These are phyloP conservation scores for Rhizopogon sp. DNA, from an alignment of 768 basidiomycete species.

Conservation along the genomic window DNA sequence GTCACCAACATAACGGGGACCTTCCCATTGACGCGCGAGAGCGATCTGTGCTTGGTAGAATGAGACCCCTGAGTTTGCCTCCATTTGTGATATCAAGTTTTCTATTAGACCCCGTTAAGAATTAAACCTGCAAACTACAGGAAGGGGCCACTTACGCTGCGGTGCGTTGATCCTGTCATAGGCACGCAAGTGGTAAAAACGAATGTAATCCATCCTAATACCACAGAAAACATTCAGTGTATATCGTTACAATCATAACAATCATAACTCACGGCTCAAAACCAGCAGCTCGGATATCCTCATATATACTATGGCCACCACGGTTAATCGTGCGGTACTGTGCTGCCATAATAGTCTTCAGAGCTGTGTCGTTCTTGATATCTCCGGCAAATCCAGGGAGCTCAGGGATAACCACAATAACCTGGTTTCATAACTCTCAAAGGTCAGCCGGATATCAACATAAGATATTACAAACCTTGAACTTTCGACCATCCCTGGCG, in stretches of 20 bases:
- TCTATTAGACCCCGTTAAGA: constrained; percentile 24
- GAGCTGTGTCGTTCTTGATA: constrained; percentile 55
- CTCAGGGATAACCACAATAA: constrained; percentile 85
- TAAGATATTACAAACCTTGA: constrained; percentile 48
- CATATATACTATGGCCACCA: constrained; percentile 83
- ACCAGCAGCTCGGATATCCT: constrained; percentile 70
- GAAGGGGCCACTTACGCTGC: constrained; percentile 34
- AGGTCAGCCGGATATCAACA: background rate
- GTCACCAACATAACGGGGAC: constrained; percentile 33
- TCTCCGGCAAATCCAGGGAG: constrained; percentile 88
- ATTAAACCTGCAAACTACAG: constrained; percentile 3
- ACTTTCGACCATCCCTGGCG: constrained; percentile 61
- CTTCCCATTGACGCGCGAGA: constrained; percentile 71
- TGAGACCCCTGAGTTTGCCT: constrained; percentile 66
- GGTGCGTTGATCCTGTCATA: constrained; percentile 91
- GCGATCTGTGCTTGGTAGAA: constrained; percentile 89
- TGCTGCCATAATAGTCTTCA: constrained; percentile 85
- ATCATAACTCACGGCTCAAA: constrained; percentile 62
- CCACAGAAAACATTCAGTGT: background rate
- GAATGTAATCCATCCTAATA: constrained; percentile 72
- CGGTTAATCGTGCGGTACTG: constrained; percentile 88
- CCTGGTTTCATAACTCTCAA: constrained; percentile 34
- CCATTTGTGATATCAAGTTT: constrained; percentile 62
- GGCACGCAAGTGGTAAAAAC: constrained; percentile 87
- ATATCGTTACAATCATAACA: background rate